Percentiles rank a stretch among this genome's conserved stretches.
Conservation (phyloP, 257 asterid genomes). For the Prunella vulgaris region DNA sequence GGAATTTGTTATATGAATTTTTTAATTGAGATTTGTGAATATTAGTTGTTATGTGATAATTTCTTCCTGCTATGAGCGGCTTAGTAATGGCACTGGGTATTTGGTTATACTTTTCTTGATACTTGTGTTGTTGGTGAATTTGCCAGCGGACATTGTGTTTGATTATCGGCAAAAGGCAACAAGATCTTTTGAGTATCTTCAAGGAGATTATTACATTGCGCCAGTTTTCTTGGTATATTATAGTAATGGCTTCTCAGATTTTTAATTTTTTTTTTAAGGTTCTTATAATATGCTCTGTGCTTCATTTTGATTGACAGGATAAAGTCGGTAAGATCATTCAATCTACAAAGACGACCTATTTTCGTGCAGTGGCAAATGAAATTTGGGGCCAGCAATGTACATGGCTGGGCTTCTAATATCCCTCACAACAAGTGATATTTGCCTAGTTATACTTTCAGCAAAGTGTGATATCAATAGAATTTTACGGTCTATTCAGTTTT, state of each 20-base stretch:
- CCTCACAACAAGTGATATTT: conserved; percentile 15
- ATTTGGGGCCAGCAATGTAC: conserved; percentile 9
- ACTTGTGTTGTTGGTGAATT: conserved; percentile 12
- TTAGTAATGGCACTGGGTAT: too few relatives aligned
- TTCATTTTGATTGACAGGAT: conserved; percentile 53
- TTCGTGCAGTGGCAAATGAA: conserved; percentile 15
- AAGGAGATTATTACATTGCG: conserved; percentile 93
- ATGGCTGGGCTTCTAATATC: conserved; percentile 14
- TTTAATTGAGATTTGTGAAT: not conserved
- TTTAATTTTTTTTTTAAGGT: not conserved
- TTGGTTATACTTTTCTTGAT: too few relatives aligned
- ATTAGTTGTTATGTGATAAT: not conserved
- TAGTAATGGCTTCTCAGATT: not conserved
- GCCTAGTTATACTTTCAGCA: not conserved
- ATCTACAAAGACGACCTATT: conserved; percentile 12
- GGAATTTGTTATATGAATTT: not conserved
- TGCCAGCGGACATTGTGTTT: conserved; percentile 90
- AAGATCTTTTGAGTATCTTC: conserved; percentile 82
- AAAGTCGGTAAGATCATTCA: conserved; percentile 76
- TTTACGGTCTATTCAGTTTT: not conserved
- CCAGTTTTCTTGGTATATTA: conserved; percentile 67
- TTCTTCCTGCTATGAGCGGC: too few relatives aligned
- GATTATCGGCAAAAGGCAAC: conserved; percentile 93
- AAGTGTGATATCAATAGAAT: not conserved
- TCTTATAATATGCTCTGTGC: not conserved